Percentiles rank a stretch among this genome's conserved stretches.
phyloP scores from a whole-genome alignment of 176 grass and related monocot genomes.

The Rhynchospora pubera region DNA sequence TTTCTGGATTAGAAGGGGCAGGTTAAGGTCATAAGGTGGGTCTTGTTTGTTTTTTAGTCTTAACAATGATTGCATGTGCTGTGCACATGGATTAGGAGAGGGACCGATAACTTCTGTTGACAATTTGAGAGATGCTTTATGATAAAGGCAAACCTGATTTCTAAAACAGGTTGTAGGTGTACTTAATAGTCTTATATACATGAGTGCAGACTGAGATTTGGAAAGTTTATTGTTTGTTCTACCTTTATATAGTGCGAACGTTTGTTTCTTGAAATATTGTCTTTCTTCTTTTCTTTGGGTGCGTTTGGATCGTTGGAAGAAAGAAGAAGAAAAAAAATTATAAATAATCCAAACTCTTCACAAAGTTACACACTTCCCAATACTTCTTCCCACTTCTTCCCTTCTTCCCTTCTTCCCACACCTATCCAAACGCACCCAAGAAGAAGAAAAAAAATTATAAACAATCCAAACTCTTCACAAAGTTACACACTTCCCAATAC shows the following conservation, averaged over 20 bases:
- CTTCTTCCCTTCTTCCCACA: too few species aligned
- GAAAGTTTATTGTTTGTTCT: not conserved
- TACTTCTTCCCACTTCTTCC: too few species aligned
- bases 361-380: too few species aligned
- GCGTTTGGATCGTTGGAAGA: too few species aligned
- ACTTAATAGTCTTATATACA: not conserved
- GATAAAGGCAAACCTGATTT: not conserved
- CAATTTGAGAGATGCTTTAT: not conserved
- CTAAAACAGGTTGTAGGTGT: not conserved
- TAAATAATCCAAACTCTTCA: too few species aligned
- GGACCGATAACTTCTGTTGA: not conserved
- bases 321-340: too few species aligned
- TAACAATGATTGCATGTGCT: slow-evolving; percentile 13
- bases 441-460: too few species aligned
- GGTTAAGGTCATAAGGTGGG: not conserved
- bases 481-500: too few species aligned
- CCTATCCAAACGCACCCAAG: too few species aligned
- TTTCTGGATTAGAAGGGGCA: not conserved
- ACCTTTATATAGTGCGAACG: not conserved
- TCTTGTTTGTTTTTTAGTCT: not conserved
- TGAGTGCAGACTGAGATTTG: not conserved
- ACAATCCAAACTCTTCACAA: too few species aligned
- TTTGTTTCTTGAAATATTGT: not conserved
- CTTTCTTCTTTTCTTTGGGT: not conserved
- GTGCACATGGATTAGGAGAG: slow-evolving; percentile 22